Percentiles rank a stretch among this genome's conserved stretches.
phyloP scores from a whole-genome alignment of 2,329 filamentous ascomycete genomes.

The Escovopsis sp. region DNA sequence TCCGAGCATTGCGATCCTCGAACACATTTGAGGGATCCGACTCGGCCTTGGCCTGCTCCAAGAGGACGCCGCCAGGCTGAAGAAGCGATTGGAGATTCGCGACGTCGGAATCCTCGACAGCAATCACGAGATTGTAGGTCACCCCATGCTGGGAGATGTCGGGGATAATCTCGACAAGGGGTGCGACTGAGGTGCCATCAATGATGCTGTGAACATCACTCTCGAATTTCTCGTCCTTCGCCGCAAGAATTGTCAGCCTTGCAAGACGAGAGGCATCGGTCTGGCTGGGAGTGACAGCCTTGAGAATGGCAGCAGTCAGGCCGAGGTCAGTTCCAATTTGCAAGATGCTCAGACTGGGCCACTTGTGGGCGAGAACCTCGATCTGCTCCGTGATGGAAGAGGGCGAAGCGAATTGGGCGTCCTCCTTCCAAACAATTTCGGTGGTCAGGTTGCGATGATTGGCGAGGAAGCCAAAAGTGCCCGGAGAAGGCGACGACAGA shows the following conservation, averaged over 20 bases:
- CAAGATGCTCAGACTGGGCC: conserved; percentile 22
- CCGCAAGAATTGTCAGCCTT: conserved; percentile 17
- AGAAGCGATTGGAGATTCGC: conserved; percentile 11
- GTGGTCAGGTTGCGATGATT: conserved; percentile 34
- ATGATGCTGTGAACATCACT: conserved; percentile 4
- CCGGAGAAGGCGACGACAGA: conserved; percentile 14
- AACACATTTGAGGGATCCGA: no score
- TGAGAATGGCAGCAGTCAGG: conserved; percentile 12
- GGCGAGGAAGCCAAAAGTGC: conserved; percentile 25
- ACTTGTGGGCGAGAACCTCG: conserved; percentile 22
- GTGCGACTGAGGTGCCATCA: conserved; percentile 6
- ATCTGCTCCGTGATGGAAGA: conserved; percentile 14
- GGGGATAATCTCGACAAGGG: conserved; percentile 15
- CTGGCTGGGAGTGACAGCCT: conserved; percentile 9
- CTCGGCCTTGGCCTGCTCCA: conserved; percentile 7
- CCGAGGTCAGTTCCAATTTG: conserved; percentile 18
- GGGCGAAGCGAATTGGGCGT: conserved; percentile 14
- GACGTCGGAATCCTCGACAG: conserved; percentile 6
- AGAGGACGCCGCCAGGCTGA: conserved; percentile 14
- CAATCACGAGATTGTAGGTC: conserved; percentile 20
- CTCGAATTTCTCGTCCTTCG: conserved; percentile 1
- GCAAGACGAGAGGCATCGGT: conserved; percentile 18
- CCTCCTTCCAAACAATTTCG: conserved; percentile 31
- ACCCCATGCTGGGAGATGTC: conserved; percentile 10
- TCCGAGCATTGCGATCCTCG: no score